Conservation (phyloP, 2,329 filamentous ascomycete species). For the Ophiostoma sp. region DNA sequence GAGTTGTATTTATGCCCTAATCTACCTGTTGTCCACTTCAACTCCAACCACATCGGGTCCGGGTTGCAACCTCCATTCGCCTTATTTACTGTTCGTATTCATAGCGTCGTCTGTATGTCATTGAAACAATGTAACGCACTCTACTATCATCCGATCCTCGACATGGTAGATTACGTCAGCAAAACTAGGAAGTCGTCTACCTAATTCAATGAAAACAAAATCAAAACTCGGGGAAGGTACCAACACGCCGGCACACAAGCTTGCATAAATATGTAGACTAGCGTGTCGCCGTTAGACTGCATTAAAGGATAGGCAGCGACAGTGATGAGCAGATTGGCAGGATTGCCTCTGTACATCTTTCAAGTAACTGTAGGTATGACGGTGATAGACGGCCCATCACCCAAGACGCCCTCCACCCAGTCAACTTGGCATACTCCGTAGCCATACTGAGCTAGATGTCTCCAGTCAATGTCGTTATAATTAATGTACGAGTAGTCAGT, state of each 20-base stretch:
- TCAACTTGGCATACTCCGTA: not conserved
- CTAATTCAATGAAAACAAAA: no score
- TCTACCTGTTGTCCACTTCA: not conserved
- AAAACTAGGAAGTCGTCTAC: no score
- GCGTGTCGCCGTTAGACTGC: not conserved
- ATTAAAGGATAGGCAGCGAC: not conserved
- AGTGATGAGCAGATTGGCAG: not conserved
- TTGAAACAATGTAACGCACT: not conserved
- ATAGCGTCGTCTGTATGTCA: not conserved
- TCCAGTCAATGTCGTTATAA: not conserved
- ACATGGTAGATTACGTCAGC: no score
- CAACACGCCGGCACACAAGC: no score
- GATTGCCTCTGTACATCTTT: not conserved
- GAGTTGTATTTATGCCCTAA: not conserved
- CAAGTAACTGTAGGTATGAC: not conserved
- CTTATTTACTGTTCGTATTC: not conserved
- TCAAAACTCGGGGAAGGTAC: no score
- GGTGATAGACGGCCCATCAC: not conserved
- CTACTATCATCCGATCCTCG: not conserved
- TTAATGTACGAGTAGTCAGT: no score
- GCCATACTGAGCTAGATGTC: no score
- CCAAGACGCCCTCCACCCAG: not conserved
- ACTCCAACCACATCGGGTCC: not conserved
- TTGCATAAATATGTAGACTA: not conserved
- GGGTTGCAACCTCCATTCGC: slow-evolving; percentile 1